Conservation (phyloP, 2,329 filamentous ascomycete genomes). For the Xylaria digitata region DNA sequence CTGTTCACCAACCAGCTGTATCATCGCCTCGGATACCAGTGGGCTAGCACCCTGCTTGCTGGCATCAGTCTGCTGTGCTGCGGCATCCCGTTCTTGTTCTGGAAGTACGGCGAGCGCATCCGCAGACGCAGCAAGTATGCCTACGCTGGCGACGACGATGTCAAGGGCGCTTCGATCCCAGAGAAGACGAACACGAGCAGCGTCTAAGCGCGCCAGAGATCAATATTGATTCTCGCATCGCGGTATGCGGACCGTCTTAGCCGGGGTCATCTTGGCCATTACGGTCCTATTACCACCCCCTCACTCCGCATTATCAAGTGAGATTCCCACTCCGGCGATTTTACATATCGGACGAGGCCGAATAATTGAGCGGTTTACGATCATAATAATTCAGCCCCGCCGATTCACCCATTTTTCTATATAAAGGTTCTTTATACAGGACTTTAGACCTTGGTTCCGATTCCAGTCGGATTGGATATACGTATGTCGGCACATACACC, state of each 20-base stretch:
- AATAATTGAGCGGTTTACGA: too few relatives aligned
- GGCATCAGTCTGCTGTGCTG: slow-evolving; percentile 83
- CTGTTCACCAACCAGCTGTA: slow-evolving; percentile 89
- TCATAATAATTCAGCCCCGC: too few relatives aligned
- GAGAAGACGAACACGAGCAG: slow-evolving; percentile 41
- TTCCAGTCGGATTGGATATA: not conserved
- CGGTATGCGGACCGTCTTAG: too few relatives aligned
- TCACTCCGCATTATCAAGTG: too few relatives aligned
- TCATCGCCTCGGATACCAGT: slow-evolving; percentile 75
- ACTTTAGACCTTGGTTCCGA: too few relatives aligned
- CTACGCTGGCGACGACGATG: slow-evolving; percentile 68
- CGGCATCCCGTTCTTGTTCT: slow-evolving; percentile 85
- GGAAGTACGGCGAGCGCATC: slow-evolving; percentile 78
- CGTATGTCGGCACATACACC: not conserved
- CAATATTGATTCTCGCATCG: too few relatives aligned
- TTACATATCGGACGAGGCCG: too few relatives aligned
- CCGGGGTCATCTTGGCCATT: too few relatives aligned
- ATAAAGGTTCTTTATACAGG: too few relatives aligned
- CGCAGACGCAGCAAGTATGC: slow-evolving; percentile 77
- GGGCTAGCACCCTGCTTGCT: slow-evolving; percentile 78
- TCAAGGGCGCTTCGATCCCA: slow-evolving; percentile 8
- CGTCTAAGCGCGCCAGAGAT: slow-evolving; percentile 16
- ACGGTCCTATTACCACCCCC: too few relatives aligned
- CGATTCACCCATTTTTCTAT: too few relatives aligned
- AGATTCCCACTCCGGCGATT: too few relatives aligned